Evolutionary conservation across 2,329 filamentous ascomycete genomes (phyloP).

Genomic region (Aspergillus fumigatiaffinis): DNA sequence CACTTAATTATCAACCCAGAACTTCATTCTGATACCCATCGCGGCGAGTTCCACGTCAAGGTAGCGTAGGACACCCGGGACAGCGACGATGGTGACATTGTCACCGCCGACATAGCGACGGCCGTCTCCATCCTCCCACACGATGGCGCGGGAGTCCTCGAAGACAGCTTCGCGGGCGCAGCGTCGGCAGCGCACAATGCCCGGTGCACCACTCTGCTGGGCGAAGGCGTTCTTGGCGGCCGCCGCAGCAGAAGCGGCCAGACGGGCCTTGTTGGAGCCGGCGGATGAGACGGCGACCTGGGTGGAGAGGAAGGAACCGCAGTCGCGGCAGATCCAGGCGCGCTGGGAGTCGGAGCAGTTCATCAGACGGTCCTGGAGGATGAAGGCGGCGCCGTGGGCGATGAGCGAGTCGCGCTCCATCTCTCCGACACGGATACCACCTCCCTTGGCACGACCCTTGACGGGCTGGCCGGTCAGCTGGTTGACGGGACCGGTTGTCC

Average conservation of each 20-base stretch:
- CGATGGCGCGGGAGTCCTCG: slow-evolving; percentile 64
- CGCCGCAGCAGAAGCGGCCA: slow-evolving; percentile 26
- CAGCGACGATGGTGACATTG: slow-evolving; percentile 84
- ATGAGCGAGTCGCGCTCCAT: slow-evolving; percentile 97
- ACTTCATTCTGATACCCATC: slow-evolving; percentile 95
- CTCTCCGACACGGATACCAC: slow-evolving; percentile 97
- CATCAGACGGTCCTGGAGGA: slow-evolving; percentile 90
- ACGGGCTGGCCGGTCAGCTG: slow-evolving; percentile 91
- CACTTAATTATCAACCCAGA: slow-evolving; percentile 60
- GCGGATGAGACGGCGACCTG: slow-evolving; percentile 50
- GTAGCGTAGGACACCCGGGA: slow-evolving; percentile 88
- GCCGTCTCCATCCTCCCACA: slow-evolving; percentile 89
- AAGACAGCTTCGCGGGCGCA: slow-evolving; percentile 65
- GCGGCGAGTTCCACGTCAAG: slow-evolving; percentile 91
- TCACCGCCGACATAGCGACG: slow-evolving; percentile 82
- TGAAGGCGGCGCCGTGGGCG: slow-evolving; percentile 90
- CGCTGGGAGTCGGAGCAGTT: slow-evolving; percentile 94
- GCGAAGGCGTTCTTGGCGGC: slow-evolving; percentile 30
- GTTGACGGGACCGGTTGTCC: slow-evolving; percentile 90
- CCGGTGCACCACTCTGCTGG: slow-evolving; percentile 52
- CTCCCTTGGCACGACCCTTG: slow-evolving; percentile 92
- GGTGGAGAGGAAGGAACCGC: slow-evolving; percentile 85
- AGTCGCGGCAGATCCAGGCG: slow-evolving; percentile 83
- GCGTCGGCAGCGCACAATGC: slow-evolving; percentile 71
- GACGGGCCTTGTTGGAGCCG: slow-evolving; percentile 24